These are phyloP conservation scores for Tolypocladium tundrense DNA, from an alignment of 2,329 filamentous ascomycete species.

Conservation along the genomic window DNA sequence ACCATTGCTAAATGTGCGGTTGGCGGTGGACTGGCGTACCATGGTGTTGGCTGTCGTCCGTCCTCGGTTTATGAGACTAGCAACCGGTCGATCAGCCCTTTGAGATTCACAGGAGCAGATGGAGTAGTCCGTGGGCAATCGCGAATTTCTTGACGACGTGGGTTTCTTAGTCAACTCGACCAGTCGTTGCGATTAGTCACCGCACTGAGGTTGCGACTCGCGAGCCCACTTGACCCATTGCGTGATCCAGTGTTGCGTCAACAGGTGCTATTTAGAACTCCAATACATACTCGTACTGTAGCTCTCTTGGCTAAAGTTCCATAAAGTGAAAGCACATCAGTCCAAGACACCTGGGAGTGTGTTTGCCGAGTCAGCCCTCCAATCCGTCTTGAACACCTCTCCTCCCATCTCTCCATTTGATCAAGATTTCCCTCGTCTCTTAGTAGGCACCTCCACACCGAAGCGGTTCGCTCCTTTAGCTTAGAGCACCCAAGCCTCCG, in stretches of 20 bases:
- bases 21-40: not conserved
- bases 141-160: constrained; percentile 1
- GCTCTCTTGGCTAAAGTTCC: not conserved
- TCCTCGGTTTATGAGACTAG: not conserved
- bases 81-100: not conserved
- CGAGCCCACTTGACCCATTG: not conserved
- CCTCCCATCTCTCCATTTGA: too few relatives aligned
- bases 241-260: not conserved
- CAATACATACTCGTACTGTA: not conserved
- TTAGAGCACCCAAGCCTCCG: too few relatives aligned
- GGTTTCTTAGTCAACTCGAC: constrained; percentile 2
- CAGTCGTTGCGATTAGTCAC: constrained; percentile 6
- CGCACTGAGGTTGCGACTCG: not conserved
- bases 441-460: too few relatives aligned
- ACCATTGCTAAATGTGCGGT: not conserved
- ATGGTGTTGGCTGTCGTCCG: not conserved
- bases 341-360: too few relatives aligned
- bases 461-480: too few relatives aligned
- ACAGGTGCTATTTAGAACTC: not conserved
- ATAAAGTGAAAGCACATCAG: not conserved
- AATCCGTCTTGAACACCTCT: not conserved
- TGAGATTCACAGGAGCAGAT: not conserved
- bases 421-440: too few relatives aligned
- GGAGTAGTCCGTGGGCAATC: not conserved
- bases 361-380: not conserved